These are phyloP conservation scores for Alternaria sp. DNA, from an alignment of 2,329 filamentous ascomycete genomes.

Conservation along the genomic window DNA sequence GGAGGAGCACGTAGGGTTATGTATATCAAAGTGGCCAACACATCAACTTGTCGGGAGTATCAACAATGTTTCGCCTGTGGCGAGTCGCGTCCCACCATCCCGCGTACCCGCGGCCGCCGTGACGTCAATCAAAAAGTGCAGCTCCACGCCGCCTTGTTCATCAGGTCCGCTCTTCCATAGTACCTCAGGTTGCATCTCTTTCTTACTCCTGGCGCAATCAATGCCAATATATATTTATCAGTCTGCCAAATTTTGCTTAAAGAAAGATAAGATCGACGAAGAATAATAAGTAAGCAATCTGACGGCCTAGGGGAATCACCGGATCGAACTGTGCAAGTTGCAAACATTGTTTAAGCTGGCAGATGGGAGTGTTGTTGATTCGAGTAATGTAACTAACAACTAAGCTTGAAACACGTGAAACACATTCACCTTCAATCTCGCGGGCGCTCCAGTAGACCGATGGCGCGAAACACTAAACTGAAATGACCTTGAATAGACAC, in stretches of 20 bases:
- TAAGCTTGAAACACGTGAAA: background rate
- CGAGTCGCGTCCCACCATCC: slow-evolving; percentile 15
- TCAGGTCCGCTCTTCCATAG: slow-evolving; percentile 10
- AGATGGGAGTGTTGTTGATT: background rate
- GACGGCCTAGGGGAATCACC: background rate
- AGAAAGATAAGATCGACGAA: background rate
- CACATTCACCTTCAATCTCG: no score
- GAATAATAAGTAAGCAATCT: background rate
- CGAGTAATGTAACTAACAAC: background rate
- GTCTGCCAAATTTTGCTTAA: background rate
- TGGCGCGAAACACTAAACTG: background rate
- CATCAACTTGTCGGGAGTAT: slow-evolving; percentile 12
- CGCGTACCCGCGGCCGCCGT: background rate
- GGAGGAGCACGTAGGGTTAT: background rate
- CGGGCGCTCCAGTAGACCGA: background rate
- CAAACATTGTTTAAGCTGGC: background rate
- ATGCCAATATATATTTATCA: background rate
- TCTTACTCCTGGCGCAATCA: background rate
- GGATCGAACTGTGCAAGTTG: background rate
- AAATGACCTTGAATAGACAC: background rate
- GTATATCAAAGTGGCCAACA: slow-evolving; percentile 20
- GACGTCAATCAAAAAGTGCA: slow-evolving; percentile 23
- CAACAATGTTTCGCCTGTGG: slow-evolving; percentile 18
- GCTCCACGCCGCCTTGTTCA: slow-evolving; percentile 10
- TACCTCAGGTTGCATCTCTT: background rate